Evolutionary conservation across 2,329 filamentous ascomycete genomes (phyloP).

Genomic region (Cercospora berteroae): DNA sequence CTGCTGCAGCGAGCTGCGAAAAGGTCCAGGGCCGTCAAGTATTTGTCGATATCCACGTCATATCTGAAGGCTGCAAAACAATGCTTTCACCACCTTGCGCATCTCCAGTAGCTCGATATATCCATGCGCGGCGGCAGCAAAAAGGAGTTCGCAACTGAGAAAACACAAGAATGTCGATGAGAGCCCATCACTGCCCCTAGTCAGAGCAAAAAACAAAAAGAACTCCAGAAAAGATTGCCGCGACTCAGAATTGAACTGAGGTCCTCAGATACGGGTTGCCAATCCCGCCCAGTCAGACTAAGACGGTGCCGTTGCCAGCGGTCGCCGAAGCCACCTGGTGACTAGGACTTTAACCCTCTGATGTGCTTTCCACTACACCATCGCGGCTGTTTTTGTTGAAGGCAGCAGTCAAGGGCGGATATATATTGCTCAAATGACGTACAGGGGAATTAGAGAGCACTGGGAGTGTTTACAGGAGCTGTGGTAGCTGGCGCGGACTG

Average conservation of each 20-base stretch:
- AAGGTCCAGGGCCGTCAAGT: no score
- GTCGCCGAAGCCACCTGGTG: neutral
- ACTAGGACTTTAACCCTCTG: neutral
- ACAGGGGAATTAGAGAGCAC: neutral
- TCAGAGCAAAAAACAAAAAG: neutral
- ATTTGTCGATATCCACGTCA: no score
- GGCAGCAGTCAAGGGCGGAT: neutral
- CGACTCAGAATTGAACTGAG: neutral
- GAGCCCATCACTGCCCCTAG: no score
- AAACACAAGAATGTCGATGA: no score
- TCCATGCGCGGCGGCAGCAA: neutral
- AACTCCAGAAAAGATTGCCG: neutral
- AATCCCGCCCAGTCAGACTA: neutral
- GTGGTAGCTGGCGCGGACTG: neutral
- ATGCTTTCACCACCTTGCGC: no score
- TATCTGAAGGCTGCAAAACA: no score
- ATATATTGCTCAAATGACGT: neutral
- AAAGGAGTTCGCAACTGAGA: neutral
- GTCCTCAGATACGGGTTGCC: neutral
- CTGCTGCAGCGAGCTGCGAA: no score
- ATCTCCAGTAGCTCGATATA: no score
- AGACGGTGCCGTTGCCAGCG: neutral
- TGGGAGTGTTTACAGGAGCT: neutral
- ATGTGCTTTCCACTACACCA: neutral
- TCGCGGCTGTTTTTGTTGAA: neutral